Evolutionary conservation across 495 filamentous ascomycete species (phyloP), one percentile per base, ranked within the genome.

Genomic region (Aspergillus campestris): DNA sequence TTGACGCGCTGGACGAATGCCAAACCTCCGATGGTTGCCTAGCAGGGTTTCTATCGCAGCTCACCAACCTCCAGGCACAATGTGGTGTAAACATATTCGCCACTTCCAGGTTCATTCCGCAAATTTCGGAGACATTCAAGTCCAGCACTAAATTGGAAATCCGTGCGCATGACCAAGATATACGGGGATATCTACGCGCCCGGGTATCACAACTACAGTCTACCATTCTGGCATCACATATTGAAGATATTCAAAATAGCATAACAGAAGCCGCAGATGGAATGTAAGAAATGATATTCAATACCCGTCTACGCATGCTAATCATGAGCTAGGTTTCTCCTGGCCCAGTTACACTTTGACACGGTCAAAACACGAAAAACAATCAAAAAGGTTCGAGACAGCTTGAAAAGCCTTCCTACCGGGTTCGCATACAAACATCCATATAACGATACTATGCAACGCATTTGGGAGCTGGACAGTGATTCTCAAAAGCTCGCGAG

Each of bases 301-400:
- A 3, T 40, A 12, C 30, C 11, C 52, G 42, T 11, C 38, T 12
- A 43, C 4, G 30, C 29, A 44, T 42, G 42, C 30, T 11, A 7
- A 28, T 2, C 11, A 1, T 53, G 11, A 7, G 33, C 32, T 24
- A 72, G 75, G 72, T 80, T 82, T 47, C 64, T 81, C 1, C 62
- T 82, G 15, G 74, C 75, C n/a, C 58, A 55, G 11, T 60, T 82
- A 0, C 59, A 76, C 49, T 45, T 77, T 9, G 64, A 72, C 12
- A 67, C 68, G 10, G 38, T 53, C 0, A 71, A 71, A 40, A 45
- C 57, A 5, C 48, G 44, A 3, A 57, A 56, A 29, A 59, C 63
- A 6, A 41, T 81, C 3, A 47, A 47, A 34, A 47, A 28, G 0
- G 53, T 71, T 2, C 18, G 18, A 24, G 18, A 24, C 18, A 24